These are phyloP conservation scores for Lachancea fermentati DNA, from an alignment of 805 yeast species.

Conservation along the genomic window DNA sequence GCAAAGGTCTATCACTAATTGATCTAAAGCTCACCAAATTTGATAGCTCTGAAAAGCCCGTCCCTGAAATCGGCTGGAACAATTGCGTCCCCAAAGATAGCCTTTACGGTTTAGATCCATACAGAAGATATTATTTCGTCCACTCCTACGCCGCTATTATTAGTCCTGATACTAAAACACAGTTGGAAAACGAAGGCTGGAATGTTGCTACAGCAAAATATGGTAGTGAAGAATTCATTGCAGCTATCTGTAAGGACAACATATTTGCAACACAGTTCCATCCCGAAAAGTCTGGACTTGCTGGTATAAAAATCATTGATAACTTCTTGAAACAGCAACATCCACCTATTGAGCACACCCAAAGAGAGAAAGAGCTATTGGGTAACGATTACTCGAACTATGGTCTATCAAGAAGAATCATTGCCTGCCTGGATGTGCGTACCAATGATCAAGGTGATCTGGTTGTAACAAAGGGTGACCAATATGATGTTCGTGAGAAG, in stretches of 20 bases:
- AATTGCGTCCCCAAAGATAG: constrained; percentile 31
- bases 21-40: constrained; percentile 55
- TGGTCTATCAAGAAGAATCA: constrained; percentile 84
- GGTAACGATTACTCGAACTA: constrained; percentile 38
- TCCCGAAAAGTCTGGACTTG: constrained; percentile 95
- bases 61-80: constrained; percentile 98
- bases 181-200: constrained; percentile 50
- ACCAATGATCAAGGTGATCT: constrained; percentile 90
- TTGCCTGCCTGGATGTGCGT: constrained; percentile 97
- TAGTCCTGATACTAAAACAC: constrained; percentile 32
- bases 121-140: constrained; percentile 82
- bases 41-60: constrained; percentile 56
- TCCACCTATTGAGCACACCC: constrained; percentile 20
- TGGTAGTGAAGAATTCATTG: constrained; percentile 74
- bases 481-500: constrained; percentile 91
- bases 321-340: constrained; percentile 52
- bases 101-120: constrained; percentile 56
- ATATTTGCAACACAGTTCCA: constrained; percentile 96
- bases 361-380: constrained; percentile 15
- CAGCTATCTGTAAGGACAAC: constrained; percentile 72
- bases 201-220: constrained; percentile 65
- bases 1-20: constrained; percentile 56
- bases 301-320: constrained; percentile 74
- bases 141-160: constrained; percentile 85
- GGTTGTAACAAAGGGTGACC: constrained; percentile 98